Evolutionary conservation across 2,329 filamentous ascomycete genomes (phyloP).

Genomic region (Aureobasidium zeae): DNA sequence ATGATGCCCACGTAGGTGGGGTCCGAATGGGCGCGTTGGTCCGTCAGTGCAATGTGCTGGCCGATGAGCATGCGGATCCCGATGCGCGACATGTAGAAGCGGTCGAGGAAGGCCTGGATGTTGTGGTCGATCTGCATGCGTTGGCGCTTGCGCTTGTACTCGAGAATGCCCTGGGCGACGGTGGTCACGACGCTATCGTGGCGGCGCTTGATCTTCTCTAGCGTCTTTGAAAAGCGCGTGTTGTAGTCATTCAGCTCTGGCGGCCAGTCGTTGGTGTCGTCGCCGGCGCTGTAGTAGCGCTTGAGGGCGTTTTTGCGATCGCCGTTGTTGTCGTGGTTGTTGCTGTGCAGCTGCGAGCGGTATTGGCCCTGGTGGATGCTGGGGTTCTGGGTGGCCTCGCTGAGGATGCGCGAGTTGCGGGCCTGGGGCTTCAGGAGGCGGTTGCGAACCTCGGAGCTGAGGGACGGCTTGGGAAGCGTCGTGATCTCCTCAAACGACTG

Average conservation of each 20-base stretch:
- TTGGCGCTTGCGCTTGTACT: conserved; percentile 94
- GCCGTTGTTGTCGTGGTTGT: conserved; percentile 43
- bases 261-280: conserved; percentile 83
- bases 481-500: conserved; percentile 99
- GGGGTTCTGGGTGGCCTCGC: conserved; percentile 80
- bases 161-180: conserved; percentile 92
- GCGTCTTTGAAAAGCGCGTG: conserved; percentile 73
- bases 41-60: conserved; percentile 93
- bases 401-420: conserved; percentile 57
- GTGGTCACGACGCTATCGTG: conserved; percentile 97
- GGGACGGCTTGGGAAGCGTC: conserved; percentile 64
- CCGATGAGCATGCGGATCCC: conserved; percentile 99
- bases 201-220: conserved; percentile 89
- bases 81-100: conserved; percentile 99
- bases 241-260: conserved; percentile 93
- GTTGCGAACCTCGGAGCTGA: conserved; percentile 66
- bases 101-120: conserved; percentile 94
- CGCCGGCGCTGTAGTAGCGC: conserved; percentile 78
- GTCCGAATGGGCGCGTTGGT: conserved; percentile 81
- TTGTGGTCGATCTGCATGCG: conserved; percentile 97
- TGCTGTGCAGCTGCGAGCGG: conserved; percentile 46
- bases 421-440: conserved; percentile 62
- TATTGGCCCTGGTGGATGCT: conserved; percentile 81
- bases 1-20: conserved; percentile 97
- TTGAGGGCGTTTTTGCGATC: conserved; percentile 41